Percentiles rank a stretch among this genome's conserved stretches.
These are phyloP conservation scores for Phytophthora fragariae DNA, from an alignment of 352 stramenopile species.

Conservation along the genomic window DNA sequence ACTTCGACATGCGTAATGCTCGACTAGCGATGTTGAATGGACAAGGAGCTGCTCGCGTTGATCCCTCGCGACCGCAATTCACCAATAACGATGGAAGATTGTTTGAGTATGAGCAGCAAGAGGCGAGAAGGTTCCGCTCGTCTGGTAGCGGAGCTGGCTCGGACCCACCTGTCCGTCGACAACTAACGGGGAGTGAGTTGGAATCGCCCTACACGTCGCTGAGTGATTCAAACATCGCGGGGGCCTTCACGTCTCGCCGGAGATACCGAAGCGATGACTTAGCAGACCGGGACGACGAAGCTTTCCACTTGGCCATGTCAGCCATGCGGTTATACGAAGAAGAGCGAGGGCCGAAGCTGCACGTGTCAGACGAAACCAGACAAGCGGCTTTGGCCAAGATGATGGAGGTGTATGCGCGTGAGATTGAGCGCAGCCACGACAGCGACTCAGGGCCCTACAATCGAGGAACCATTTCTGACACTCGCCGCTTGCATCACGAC, in stretches of 20 bases:
- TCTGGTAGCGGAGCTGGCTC: conserved; percentile 21
- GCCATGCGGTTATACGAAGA: conserved; percentile 84
- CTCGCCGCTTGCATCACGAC: conserved; percentile 25
- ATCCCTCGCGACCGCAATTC: neutral
- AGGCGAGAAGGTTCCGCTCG: conserved; percentile 14
- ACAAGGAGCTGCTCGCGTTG: neutral
- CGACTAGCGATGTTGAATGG: conserved; percentile 31
- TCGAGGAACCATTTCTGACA: conserved; percentile 31
- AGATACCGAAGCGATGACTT: conserved; percentile 36
- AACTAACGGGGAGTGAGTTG: conserved; percentile 18
- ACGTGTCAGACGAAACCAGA: conserved; percentile 66
- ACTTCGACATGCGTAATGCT: conserved; percentile 43
- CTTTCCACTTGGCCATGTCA: conserved; percentile 72
- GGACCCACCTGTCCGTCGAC: conserved; percentile 14
- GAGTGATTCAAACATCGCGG: conserved; percentile 31
- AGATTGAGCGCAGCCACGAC: conserved; percentile 59
- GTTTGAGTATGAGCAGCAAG: conserved; percentile 20
- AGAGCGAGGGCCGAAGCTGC: conserved; percentile 52
- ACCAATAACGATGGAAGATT: conserved; percentile 7
- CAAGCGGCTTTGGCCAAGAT: conserved; percentile 74
- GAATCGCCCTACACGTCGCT: conserved; percentile 32
- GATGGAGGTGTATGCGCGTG: conserved; percentile 78
- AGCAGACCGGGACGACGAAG: conserved; percentile 44
- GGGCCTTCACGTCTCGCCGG: conserved; percentile 24
- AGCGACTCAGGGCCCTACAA: conserved; percentile 16